Evolutionary conservation across 257 asterid species (phyloP).

Genomic region (Avicennia marina): DNA sequence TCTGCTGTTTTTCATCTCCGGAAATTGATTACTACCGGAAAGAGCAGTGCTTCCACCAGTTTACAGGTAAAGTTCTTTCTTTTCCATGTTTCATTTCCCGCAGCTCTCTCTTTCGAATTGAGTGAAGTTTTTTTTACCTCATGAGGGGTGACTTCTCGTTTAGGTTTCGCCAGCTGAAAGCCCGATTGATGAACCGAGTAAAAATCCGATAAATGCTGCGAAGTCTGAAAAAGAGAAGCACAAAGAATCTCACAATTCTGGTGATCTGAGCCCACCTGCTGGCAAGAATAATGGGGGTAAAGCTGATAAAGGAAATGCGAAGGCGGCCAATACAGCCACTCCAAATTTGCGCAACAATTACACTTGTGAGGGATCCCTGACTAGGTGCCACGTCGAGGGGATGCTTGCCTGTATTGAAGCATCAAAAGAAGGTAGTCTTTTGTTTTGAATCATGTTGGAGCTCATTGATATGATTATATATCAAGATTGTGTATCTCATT

Average conservation of each 20-base stretch:
- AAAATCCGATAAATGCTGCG: conserved; percentile 23
- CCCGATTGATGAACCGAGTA: conserved; percentile 27
- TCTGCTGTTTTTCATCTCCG: conserved; percentile 23
- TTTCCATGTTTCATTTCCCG: neutral
- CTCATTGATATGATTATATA: conserved; percentile 2
- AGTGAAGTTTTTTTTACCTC: neutral
- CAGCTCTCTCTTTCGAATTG: neutral
- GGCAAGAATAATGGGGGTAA: conserved; percentile 14
- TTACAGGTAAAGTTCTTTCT: conserved; percentile 22
- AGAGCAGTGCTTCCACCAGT: conserved; percentile 19
- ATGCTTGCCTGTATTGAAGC: conserved; percentile 39
- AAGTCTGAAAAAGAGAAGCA: conserved; percentile 27
- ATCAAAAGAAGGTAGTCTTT: conserved; percentile 22
- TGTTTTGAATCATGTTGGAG: neutral
- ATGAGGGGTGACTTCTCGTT: conserved; percentile 16
- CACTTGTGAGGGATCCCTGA: conserved; percentile 29
- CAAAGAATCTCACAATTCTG: conserved; percentile 22
- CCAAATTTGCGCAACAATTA: conserved; percentile 15
- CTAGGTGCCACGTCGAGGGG: conserved; percentile 26
- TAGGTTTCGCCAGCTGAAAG: conserved; percentile 41
- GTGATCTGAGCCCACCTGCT: conserved; percentile 16
- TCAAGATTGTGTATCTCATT: conserved; percentile 8
- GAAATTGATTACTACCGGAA: conserved; percentile 19
- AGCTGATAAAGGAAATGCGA: conserved; percentile 17
- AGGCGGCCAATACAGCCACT: conserved; percentile 6